Percentiles rank a stretch among this genome's conserved stretches.
Evolutionary conservation across 2,329 filamentous ascomycete genomes (phyloP).

Genomic region (Exophiala viscosa): DNA sequence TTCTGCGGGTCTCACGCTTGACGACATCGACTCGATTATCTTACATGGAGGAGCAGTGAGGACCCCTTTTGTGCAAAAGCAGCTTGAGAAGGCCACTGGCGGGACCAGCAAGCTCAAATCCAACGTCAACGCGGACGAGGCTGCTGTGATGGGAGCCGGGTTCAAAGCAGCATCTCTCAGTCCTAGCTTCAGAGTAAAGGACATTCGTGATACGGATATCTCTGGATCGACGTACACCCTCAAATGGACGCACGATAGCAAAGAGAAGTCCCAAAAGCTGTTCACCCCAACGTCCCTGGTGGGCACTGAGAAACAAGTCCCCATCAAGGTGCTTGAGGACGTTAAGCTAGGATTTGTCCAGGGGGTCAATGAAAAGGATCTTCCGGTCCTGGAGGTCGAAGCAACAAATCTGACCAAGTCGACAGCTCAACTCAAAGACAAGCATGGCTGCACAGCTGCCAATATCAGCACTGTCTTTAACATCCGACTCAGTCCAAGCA

Average conservation of each 20-base stretch:
- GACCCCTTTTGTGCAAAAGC: slow-evolving; percentile 90
- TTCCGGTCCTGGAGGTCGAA: slow-evolving; percentile 61
- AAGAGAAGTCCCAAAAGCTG: slow-evolving; percentile 73
- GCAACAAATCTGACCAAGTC: slow-evolving; percentile 85
- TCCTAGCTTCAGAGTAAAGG: slow-evolving; percentile 95
- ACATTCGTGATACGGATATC: slow-evolving; percentile 79
- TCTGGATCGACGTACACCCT: slow-evolving; percentile 70
- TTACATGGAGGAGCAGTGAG: slow-evolving; percentile 86
- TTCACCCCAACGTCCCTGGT: slow-evolving; percentile 75
- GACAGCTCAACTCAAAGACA: slow-evolving; percentile 71
- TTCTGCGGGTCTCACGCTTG: slow-evolving; percentile 66
- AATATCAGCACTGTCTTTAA: slow-evolving; percentile 78
- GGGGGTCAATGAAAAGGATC: slow-evolving; percentile 56
- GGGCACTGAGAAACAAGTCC: slow-evolving; percentile 76
- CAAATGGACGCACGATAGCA: slow-evolving; percentile 68
- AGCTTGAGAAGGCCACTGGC: slow-evolving; percentile 72
- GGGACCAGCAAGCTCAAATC: slow-evolving; percentile 74
- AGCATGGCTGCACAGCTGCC: slow-evolving; percentile 69
- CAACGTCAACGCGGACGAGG: slow-evolving; percentile 96
- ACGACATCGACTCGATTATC: slow-evolving; percentile 83
- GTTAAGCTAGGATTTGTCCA: slow-evolving; percentile 79
- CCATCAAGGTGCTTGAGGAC: slow-evolving; percentile 77
- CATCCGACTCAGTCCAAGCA: slow-evolving; percentile 65
- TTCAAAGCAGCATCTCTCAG: slow-evolving; percentile 91
- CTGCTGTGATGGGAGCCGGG: slow-evolving; percentile 90